Base-by-base conservation (phyloP, 305 asterid species). In the Solanum hybrid region DNA sequence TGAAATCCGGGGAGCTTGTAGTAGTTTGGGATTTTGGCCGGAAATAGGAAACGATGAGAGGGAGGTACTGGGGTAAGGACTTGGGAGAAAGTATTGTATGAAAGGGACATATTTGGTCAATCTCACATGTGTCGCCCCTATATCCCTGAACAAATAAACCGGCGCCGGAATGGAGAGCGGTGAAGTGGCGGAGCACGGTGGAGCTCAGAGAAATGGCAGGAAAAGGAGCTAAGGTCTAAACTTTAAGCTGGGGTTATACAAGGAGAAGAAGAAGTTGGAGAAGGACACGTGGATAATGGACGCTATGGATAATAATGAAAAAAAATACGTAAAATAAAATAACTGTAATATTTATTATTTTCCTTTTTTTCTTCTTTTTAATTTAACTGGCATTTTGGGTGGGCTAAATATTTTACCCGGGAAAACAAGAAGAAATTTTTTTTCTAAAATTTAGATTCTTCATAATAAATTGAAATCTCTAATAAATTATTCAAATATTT, bases 51-150 rank as follows among this genome's bases (percentile, higher is more conserved):
- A 93, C 71, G 89, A 91, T 78, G 91, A 77, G 87, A 89, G 91
- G 77, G 90, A 31, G 93, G 86, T 82, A 92, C 56, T 15, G 95
- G 95, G 35, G 94, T 89, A 92, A 91, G 91, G 93, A 94, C 88
- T 66, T 93, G 95, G 89, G 90, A 86, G 89, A 92, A 90, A 17
- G 91, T 42, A 85, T 91, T 90, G 92, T 89, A 91, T 85, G 96
- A 88, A 35, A 95, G 90, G 93, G 95, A 84, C 89, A 95, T 90
- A 90, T 27, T 91, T 93, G 85, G 94, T 92, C 95, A 93, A 38
- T 87, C 24, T 14, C 42, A 76, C 90, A 91, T 86, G 27, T 36
- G 77, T 37, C 13, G 8, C 1, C 27, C 15, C 8, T 42, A 11
- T 31, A 27, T 24, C 24, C 36, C 29, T 51, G 85, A 66, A 4